Evolutionary conservation across 179 eudicot genomes (phyloP).

Genomic region (Beta lomatogona): DNA sequence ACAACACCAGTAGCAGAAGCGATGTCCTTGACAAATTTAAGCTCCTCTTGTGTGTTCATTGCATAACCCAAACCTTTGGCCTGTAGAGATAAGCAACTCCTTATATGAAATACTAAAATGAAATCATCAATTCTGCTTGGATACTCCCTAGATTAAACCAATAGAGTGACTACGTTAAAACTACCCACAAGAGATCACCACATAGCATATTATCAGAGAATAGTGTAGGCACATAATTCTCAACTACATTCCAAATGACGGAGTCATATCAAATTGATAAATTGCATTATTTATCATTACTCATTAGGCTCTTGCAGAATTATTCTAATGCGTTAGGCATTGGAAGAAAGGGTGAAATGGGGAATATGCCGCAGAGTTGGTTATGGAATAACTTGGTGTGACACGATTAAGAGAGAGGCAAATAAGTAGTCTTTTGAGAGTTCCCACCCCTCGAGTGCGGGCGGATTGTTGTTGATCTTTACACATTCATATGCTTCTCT

Average conservation of each 20-base stretch:
- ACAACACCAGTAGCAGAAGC: slow-evolving; percentile 83
- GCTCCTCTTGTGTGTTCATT: slow-evolving; percentile 81
- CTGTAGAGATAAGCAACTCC: slow-evolving; percentile 34
- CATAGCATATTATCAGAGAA: not conserved
- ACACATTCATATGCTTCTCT: no score
- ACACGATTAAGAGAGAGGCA: no score
- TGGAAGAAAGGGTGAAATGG: no score
- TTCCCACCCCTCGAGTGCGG: no score
- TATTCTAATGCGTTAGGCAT: no score
- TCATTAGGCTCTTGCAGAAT: no score
- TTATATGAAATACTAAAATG: no score
- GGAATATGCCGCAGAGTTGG: no score
- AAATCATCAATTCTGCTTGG: not conserved
- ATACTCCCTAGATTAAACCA: not conserved
- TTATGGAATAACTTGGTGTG: no score
- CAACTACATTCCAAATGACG: not conserved
- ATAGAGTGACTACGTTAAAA: not conserved
- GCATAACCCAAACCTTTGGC: slow-evolving; percentile 99
- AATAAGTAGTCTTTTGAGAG: no score
- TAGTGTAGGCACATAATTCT: not conserved
- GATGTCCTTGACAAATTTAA: slow-evolving; percentile 74
- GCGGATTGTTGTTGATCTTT: no score
- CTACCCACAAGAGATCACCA: not conserved
- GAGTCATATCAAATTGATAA: not conserved
- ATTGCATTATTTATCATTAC: not conserved